A percentile compares a stretch with the other conserved stretches of the same genome.
phyloP scores from a whole-genome alignment of 768 basidiomycete genomes.

The Wakefieldia striispora region DNA sequence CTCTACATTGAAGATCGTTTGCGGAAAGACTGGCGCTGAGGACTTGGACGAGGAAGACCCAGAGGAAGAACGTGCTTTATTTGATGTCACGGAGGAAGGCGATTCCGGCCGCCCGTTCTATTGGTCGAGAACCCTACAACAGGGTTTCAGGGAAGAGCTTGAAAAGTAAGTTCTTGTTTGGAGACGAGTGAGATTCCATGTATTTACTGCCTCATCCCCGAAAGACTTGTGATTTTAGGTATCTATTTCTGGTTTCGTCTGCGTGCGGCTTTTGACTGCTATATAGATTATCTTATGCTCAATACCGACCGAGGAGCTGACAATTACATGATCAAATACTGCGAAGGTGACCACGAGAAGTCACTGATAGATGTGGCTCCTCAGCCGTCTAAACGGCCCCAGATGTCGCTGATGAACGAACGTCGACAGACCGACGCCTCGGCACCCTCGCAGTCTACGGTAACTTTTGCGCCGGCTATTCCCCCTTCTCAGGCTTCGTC shows the following conservation, averaged over 20 bases:
- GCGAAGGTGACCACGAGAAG: constrained; percentile 78
- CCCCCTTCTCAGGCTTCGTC: constrained; percentile 35
- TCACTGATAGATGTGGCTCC: constrained; percentile 77
- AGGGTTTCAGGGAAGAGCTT: constrained; percentile 82
- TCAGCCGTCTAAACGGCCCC: constrained; percentile 58
- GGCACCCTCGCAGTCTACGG: constrained; percentile 37
- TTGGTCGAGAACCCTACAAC: constrained; percentile 77
- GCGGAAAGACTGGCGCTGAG: constrained; percentile 77
- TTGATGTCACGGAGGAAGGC: constrained; percentile 59
- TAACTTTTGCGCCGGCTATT: constrained; percentile 39
- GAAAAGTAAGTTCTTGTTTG: constrained; percentile 61
- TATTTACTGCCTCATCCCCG: constrained; percentile 8
- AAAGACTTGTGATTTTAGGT: constrained; percentile 83
- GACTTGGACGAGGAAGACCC: constrained; percentile 74
- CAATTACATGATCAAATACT: constrained; percentile 93
- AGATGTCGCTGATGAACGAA: constrained; percentile 76
- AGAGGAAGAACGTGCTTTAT: constrained; percentile 70
- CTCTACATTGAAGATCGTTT: constrained; percentile 72
- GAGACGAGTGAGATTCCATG: not conserved
- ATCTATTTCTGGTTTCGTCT: not conserved
- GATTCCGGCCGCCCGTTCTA: constrained; percentile 66
- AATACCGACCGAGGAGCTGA: constrained; percentile 87
- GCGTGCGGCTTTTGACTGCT: constrained; percentile 1
- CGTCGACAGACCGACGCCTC: constrained; percentile 48
- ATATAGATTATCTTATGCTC: constrained; percentile 82